Evolutionary conservation across 1,139 yeast genomes (phyloP), one percentile per base, ranked within the genome.

Genomic region (Suhomyces kunorum): DNA sequence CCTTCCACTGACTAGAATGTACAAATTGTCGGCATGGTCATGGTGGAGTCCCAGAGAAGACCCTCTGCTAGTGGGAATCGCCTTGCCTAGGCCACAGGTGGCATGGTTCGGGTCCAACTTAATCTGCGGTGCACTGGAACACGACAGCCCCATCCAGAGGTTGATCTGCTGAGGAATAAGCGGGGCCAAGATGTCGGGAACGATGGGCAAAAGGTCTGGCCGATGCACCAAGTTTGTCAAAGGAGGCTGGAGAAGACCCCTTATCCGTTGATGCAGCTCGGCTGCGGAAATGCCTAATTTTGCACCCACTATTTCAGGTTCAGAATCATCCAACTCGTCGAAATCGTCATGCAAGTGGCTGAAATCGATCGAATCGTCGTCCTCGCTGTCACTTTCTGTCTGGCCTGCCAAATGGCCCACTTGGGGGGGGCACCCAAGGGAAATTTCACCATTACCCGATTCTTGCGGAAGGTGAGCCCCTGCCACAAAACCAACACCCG

Each of bases 21-120:
- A 84, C 28, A 83, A 62, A 52, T 84, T 84, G 54, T 83, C 89
- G 1, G 90, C 86, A 58, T 83, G 89, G 55, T 84, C 92, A 55
- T 84, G 92, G 51, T 84, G 92, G n/a, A 84, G 61, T 0, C 92
- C 92, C 0, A 89, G 81, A 0, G 88, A 81, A 0, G 81, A 68
- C 1, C 84, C 85, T 1, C 59, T 59, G 2, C 23, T 11, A 1
- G 75, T 73, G 1, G 85, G 81, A 2, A 81, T 58, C 16, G 63
- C 63, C 47, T 76, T 74, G 0, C 84, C 86, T 2, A 80, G 50
- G 0, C 78, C 78, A 14, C 63, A 56, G 4, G 46, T 33, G 8
- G 39, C 37, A 19, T 42, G 39, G n/a, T 16, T 9, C 3, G 26
- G 31, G 23, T 42, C 42, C 8, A 42, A 9, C 8, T 13, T 14